Evolutionary conservation across 2,329 filamentous ascomycete species (phyloP), one percentile per base, ranked within the genome.

Genomic region (Ophiostoma himal-ulmi): DNA sequence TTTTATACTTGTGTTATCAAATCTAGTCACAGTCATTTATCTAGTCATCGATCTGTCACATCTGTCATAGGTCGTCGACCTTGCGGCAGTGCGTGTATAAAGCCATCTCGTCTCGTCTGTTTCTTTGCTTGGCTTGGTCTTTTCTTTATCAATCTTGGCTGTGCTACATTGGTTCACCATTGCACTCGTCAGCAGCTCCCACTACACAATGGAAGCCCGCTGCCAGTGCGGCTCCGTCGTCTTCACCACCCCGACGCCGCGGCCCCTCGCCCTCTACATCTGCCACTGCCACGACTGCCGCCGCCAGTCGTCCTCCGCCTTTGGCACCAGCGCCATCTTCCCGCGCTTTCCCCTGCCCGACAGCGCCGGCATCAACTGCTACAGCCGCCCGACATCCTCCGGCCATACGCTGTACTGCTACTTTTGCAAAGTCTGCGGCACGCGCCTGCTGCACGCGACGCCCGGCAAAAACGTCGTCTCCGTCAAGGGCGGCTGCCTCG

Each of bases 301-400:
- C 41, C 73, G 70, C 62, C 73, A 74, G 68, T 72, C 73, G 10
- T 72, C 73, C 68, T 72, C 74, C 13, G 88, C 89, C 1, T 91
- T 89, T 78, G 89, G 89, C 37, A 86, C 88, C 41, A 89, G 87
- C 48, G 89, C 89, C 74, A 90, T 91, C 72, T 92, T 91, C 75
- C 89, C 89, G 0, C 82, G 82, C n/a, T 91, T 91, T 72, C 77
- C 81, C 11, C 79, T 91, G 37, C 86, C 88, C 0, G 77, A 78
- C 52, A 79, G 77, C 20, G 81, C 83, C 30, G 72, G 82, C 66
- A 75, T 89, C 73, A 83, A 83, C 71, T 85, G 84, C 73, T 88
- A 88, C 73, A 89, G 85, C 54, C 84, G 89, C 68, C 81, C 82
- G 22, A 89, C 87, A 1, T 78, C 83, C 8, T 84, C 83, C 1